phyloP scores from a whole-genome alignment of 306 rosid genomes.

The Potentilla sterilis region DNA sequence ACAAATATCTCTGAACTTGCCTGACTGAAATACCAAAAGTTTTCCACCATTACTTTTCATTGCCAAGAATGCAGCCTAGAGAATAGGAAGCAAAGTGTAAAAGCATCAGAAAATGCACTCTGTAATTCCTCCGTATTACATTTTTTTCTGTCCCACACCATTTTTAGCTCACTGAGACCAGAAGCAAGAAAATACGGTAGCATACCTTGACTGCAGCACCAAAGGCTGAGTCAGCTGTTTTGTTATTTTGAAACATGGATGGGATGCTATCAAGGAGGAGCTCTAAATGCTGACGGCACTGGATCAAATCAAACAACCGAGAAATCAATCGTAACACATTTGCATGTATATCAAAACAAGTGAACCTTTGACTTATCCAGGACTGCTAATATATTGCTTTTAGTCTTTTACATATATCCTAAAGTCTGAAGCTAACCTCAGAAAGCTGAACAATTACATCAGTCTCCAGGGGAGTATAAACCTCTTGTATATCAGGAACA shows the following conservation, averaged over 20 bases:
- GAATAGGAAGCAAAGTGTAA: slow-evolving; percentile 4
- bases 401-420: slow-evolving; percentile 15
- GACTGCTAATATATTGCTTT: neutral
- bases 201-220: slow-evolving; percentile 93
- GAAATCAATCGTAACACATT: slow-evolving; percentile 16
- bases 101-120: slow-evolving; percentile 7
- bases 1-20: slow-evolving; percentile 42
- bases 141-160: neutral
- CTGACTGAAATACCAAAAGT: slow-evolving; percentile 93
- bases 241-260: slow-evolving; percentile 74
- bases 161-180: neutral
- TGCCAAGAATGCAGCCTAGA: slow-evolving; percentile 89
- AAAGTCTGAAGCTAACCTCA: slow-evolving; percentile 56
- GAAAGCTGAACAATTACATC: slow-evolving; percentile 86
- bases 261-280: slow-evolving; percentile 89
- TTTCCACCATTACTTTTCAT: slow-evolving; percentile 94
- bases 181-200: neutral
- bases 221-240: slow-evolving; percentile 89
- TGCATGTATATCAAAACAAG: slow-evolving; percentile 8
- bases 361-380: neutral
- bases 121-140: neutral
- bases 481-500: slow-evolving; percentile 97
- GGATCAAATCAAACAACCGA: slow-evolving; percentile 23
- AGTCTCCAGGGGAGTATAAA: slow-evolving; percentile 89
- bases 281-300: slow-evolving; percentile 97